Conservation (phyloP, 2,329 filamentous ascomycete genomes). For the Nectriaceae sp. region DNA sequence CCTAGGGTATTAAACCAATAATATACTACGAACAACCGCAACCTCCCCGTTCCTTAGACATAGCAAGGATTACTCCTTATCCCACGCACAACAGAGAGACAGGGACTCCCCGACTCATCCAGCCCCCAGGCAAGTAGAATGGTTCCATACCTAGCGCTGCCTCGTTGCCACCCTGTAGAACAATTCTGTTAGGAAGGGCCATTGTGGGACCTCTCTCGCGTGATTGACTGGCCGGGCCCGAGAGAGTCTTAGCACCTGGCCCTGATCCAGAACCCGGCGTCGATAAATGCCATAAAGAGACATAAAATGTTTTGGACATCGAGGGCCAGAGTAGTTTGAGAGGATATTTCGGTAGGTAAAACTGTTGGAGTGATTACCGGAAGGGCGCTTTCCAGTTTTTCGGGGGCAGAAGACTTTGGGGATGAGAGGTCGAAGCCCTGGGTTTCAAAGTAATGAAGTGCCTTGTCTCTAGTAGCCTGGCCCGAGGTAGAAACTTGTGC, state of each 20-base stretch:
- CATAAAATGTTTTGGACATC: constrained; percentile 17
- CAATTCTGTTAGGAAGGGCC: not conserved
- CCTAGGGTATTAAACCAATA: constrained; percentile 3
- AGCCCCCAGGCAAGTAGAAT: constrained; percentile 27
- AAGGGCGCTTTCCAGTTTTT: not conserved
- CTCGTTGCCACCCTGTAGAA: not conserved
- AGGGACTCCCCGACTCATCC: constrained; percentile 25
- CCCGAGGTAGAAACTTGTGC: not conserved
- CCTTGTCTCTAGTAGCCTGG: not conserved
- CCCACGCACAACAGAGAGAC: constrained; percentile 17
- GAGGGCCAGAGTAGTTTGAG: constrained; percentile 13
- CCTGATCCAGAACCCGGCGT: not conserved
- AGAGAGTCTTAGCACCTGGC: not conserved
- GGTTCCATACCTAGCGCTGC: constrained; percentile 3
- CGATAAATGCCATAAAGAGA: constrained; percentile 16
- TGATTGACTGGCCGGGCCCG: not conserved
- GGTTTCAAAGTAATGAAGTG: not conserved
- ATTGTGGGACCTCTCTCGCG: not conserved
- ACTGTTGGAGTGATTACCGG: not conserved
- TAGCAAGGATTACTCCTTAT: constrained; percentile 19
- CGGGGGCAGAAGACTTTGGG: not conserved
- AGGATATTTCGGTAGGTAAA: constrained; percentile 6
- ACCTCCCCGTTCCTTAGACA: constrained; percentile 27
- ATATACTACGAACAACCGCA: constrained; percentile 19
- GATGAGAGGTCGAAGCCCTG: not conserved